Evolutionary conservation across 179 eudicot species (phyloP), one percentile per base, ranked within the genome.

Genomic region (Silene coronaria): DNA sequence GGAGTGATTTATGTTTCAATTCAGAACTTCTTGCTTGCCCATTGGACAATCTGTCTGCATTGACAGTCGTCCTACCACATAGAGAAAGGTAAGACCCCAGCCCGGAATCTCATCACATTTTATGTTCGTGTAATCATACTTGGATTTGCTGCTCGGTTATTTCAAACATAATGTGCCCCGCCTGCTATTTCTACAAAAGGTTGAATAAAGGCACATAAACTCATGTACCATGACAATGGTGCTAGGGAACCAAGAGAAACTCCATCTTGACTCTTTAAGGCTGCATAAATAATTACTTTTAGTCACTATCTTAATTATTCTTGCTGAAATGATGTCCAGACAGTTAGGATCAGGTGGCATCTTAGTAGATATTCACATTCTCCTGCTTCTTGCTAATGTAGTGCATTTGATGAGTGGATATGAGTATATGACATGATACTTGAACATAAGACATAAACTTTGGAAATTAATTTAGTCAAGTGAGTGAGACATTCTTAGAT

Each of bases 1-100:
- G 98, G 85, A 94, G 87, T 87, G 94, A 92, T 75, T 87, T 79
- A 59, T 84, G 86, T 76, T 94, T 86, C 75, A 94, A 94, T 80
- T 94, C 97, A 27, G 98, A 93, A 83, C 61, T 94, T 77, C 82
- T 92, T 82, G 94, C 94, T 45, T 94, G 97, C 77, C 96, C 98
- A 28, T 45, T 94, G 77, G 96, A 90, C 69, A 77, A 94, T 79
- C 62, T 82, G 73, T 87, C 91, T 57, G 88, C 84, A 23, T 81
- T 83, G 76, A 89, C 84, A 38, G 77, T 89, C 45, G 84, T 93
- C 53, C 87, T 93, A 62, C 90, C 91, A 14, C 98, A 93, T 71
- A 80, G 96, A 79, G 89, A 88, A 77, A 90, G 96, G 98, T 88
- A 88, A 66, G 75, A 42, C 26, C 14, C 32, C 24, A 45, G 14